Conservation (phyloP, 1,139 yeast species). For the Geotrichum klebahnii region DNA sequence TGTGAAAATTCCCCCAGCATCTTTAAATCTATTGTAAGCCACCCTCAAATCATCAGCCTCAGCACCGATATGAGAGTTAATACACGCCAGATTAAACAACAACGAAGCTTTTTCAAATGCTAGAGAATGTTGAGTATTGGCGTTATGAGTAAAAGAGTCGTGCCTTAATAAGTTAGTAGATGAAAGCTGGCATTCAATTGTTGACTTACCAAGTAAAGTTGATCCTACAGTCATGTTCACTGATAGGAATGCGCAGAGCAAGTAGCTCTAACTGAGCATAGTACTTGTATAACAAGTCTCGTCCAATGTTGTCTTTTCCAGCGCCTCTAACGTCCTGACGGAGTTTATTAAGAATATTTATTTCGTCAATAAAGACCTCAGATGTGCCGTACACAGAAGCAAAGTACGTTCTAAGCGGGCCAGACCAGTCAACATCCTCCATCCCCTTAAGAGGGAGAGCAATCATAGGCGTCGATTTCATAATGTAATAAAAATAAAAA, state of each 20-base stretch:
- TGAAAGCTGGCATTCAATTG: no score
- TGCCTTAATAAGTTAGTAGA: conserved; percentile 22
- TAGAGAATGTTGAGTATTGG: conserved; percentile 58
- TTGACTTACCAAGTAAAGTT: conserved; percentile 63
- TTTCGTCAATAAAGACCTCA: conserved; percentile 55
- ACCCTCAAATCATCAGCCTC: conserved; percentile 52
- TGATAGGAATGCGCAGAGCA: conserved; percentile 69
- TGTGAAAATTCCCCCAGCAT: conserved; percentile 73
- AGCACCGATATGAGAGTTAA: conserved; percentile 49
- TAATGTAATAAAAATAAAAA: conserved; percentile 21
- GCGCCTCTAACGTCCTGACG: conserved; percentile 60
- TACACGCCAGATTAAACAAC: conserved; percentile 67
- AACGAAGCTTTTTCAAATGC: conserved; percentile 89
- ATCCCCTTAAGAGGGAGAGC: conserved; percentile 53
- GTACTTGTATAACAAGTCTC: conserved; percentile 62
- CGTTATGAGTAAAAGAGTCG: conserved; percentile 60
- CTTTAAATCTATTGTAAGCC: conserved; percentile 62
- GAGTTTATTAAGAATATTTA: conserved; percentile 52
- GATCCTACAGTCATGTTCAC: conserved; percentile 52
- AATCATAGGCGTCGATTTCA: conserved; percentile 40
- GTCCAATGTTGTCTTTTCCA: conserved; percentile 39
- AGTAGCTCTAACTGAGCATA: conserved; percentile 79
- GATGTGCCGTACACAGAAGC: conserved; percentile 60
- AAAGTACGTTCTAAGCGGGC: conserved; percentile 59
- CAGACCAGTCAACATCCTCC: conserved; percentile 60